Conservation (phyloP, 2,329 filamentous ascomycete genomes). For the Diaporthe australafricana region DNA sequence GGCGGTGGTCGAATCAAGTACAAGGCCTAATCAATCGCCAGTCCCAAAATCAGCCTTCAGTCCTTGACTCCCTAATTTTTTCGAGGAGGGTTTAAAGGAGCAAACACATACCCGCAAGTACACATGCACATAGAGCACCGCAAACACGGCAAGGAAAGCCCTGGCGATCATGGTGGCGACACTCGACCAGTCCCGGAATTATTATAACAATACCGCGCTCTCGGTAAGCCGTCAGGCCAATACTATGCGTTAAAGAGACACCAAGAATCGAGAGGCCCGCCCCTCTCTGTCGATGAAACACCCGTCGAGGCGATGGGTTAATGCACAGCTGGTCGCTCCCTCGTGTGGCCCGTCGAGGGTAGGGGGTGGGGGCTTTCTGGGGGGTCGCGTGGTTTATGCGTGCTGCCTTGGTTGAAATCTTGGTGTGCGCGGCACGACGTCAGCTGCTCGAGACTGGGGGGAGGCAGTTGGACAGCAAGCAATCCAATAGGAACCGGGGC, state of each 20-base stretch:
- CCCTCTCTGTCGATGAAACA: conserved; percentile 11
- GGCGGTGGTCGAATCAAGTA: conserved; percentile 30
- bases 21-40: background rate
- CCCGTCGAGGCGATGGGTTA: background rate
- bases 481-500: no score
- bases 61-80: no score
- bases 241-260: background rate
- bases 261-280: background rate
- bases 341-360: no score
- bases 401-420: background rate
- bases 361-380: background rate
- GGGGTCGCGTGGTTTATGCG: conserved; percentile 14
- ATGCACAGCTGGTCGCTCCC: background rate
- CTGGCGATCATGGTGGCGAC: conserved; percentile 30
- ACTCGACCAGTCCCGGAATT: background rate
- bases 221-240: background rate
- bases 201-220: background rate
- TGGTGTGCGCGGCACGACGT: background rate
- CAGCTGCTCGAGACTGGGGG: no score
- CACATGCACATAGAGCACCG: conserved; percentile 33
- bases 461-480: no score
- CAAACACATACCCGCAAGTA: conserved; percentile 29
- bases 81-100: accelerated
- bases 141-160: conserved; percentile 31
- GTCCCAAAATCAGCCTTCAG: background rate